Base-by-base conservation (phyloP, 306 rosid genomes). In the Comarum palustre region DNA sequence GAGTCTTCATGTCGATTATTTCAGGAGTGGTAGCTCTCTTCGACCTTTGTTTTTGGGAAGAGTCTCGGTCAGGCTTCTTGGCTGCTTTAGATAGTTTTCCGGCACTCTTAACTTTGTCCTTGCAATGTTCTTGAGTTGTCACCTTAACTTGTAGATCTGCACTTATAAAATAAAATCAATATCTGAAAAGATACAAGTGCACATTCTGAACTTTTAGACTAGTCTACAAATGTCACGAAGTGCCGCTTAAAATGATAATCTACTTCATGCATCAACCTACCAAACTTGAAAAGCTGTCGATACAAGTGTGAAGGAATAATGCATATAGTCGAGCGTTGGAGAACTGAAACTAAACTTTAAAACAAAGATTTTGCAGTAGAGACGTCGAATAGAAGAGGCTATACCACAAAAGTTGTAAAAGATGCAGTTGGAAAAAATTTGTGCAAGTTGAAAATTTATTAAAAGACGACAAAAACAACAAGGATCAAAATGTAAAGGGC, bases 131-230 rank as follows among this genome's bases (percentile, higher is more conserved):
- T 78, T 77, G 80, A 75, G 38, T 55, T 58, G 71, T 66, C 59
- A 68, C 96, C 74, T 67, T 88, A 38, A 78, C 61, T 59, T 84
- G 80, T 83, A 82, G 66, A 90, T 54, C 93, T 90, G 91, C 75
- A 64, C 50, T n/a, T 45, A 66, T 24, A 10, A 8, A 19, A 34
- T 32, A 17, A 32, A 3, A 62, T 19, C 15, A 62, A 5, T 13
- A 57, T 10, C 19, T 25, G 63, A 27, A 57, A 57, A 9, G 61
- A 24, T 55, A 22, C 15, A 24, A 16, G 2, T 14, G 19, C 19
- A 59, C 65, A 59, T 57, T 58, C n/a, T 27, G 19, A 58, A 58
- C n/a, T 38, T 59, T 2, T 51, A 51, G 6, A n/a, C 27, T 12
- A 9, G 22, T 8, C 59, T 52, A 52, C 13, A 8, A 22, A 52